Evolutionary conservation across 2,329 filamentous ascomycete genomes (phyloP), one percentile per base, ranked within the genome.

Genomic region (Elsinoe ampelina): DNA sequence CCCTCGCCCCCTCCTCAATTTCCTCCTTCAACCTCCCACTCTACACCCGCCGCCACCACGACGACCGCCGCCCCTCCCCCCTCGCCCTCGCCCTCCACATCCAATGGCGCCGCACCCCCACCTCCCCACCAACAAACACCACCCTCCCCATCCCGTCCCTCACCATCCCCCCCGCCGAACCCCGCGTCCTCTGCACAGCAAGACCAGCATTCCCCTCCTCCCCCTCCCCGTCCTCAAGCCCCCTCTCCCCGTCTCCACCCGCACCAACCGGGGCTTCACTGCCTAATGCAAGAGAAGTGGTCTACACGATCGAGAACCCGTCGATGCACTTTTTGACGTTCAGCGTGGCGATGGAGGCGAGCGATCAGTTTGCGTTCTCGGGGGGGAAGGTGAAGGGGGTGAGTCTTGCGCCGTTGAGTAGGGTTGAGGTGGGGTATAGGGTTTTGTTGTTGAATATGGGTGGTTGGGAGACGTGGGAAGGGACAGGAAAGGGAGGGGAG

Each of bases 321-420:
- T 96, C 92, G 0, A 86, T 84, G 68, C 93, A 98, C 70, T 95
- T 95, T 71, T 80, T 98, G 51, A 95, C 91, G 0, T 98, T 98
- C 72, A 90, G 88, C 30, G 71, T 97, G 50, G 83, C 79, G 22
- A 95, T 98, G 90, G 92, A 98, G 63, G 87, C 90, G 2, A 92
- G 83, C 67, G 89, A 95, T 61, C 82, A 89, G 55, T 97, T 97
- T 71, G 92, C 90, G 0, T 97, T 98, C 70, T 90, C 88, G 6
- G 93, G 93, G 0, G 77, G 88, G 1, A 97, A 97, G 73, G 79
- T 86, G 62, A 84, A 83, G 11, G 86, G 85, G 1, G 64, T 96
- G 54, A 89, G 93, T 66, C 74, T 97, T 41, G 79, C 95, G 45
- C 93, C 93, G 0, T 75, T 95, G 60, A 91, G 88, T 58, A 77